Conservation (phyloP, 176 grass and related monocot species). For the Zizania latifolia region DNA sequence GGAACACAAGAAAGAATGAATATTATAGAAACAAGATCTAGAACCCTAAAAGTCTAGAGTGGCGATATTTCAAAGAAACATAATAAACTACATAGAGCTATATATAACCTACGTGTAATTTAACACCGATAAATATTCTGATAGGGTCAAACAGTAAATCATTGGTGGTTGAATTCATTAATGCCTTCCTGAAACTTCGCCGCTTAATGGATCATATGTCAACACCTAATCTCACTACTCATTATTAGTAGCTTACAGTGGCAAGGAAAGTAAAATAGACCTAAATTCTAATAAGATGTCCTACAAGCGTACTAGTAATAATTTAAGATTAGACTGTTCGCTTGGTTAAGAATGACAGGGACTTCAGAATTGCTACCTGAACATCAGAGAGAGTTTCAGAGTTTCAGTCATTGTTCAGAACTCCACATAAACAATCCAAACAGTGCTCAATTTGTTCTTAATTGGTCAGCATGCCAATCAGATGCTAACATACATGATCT, state of each 20-base stretch:
- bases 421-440: not conserved
- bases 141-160: constrained; percentile 8
- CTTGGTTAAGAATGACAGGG: not conserved
- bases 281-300: not conserved
- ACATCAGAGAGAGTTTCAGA: not conserved
- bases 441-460: not conserved
- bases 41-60: not conserved
- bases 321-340: not conserved
- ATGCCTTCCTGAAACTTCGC: constrained; percentile 52
- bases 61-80: not conserved
- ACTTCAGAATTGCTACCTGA: not conserved
- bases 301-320: not conserved
- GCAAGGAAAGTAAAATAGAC: not conserved
- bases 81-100: not conserved
- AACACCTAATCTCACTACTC: constrained; percentile 38
- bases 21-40: not conserved
- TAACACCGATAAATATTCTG: not conserved
- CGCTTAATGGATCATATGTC: constrained; percentile 37
- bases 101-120: not conserved
- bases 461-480: not conserved
- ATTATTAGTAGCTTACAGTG: constrained; percentile 9
- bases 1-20: not conserved
- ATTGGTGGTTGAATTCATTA: constrained; percentile 24
- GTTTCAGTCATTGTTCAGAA: not conserved
- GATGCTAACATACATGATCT: not conserved